phyloP scores from a whole-genome alignment of 257 asterid genomes.

The Penstemon eatonii region DNA sequence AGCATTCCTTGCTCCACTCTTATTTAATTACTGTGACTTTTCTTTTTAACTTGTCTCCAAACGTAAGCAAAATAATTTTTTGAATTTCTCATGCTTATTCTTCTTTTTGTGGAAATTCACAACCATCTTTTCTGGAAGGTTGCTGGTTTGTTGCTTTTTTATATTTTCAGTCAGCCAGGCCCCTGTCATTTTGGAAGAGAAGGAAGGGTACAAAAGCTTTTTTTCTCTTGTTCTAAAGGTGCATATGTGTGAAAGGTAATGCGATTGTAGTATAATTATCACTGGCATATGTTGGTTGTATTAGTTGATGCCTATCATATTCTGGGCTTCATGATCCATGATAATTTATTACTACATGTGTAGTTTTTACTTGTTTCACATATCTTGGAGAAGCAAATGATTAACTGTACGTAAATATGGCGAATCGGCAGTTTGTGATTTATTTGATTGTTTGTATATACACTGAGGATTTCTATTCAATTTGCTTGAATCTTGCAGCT shows the following conservation, averaged over 20 bases:
- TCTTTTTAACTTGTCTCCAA: conserved; percentile 8
- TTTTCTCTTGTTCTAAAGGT: conserved; percentile 10
- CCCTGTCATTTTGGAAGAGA: conserved; percentile 26
- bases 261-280: conserved; percentile 18
- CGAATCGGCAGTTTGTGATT: conserved; percentile 8
- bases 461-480: conserved; percentile 14
- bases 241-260: conserved; percentile 27
- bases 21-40: conserved; percentile 16
- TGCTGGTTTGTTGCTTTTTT: conserved; percentile 11
- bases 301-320: conserved; percentile 18
- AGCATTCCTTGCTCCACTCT: conserved; percentile 27
- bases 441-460: conserved; percentile 13
- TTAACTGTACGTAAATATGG: background rate
- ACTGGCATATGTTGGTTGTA: conserved; percentile 18
- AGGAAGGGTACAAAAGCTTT: conserved; percentile 16
- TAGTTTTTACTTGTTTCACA: conserved; percentile 24
- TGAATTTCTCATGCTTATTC: conserved; percentile 18
- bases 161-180: conserved; percentile 22
- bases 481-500: conserved; percentile 23
- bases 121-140: conserved; percentile 17
- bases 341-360: background rate
- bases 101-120: conserved; percentile 12
- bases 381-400: conserved; percentile 2
- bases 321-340: conserved; percentile 18
- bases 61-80: background rate